Base-by-base conservation (phyloP, 768 basidiomycete genomes). In the Calocybe cyanea region DNA sequence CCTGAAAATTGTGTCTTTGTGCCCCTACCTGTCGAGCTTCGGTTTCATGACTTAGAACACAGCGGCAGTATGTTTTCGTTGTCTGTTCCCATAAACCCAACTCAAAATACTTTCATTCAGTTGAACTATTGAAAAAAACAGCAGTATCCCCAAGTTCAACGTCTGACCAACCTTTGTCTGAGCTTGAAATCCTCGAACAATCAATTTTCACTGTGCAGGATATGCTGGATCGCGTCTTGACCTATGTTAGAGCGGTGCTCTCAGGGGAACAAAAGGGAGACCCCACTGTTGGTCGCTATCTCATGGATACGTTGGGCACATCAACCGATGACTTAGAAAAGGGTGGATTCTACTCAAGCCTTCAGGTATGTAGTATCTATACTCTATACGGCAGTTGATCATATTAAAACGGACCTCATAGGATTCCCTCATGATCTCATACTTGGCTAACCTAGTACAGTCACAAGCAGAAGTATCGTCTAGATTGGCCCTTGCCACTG, bases 1-100 rank as follows among this genome's bases (percentile, higher is more conserved):
- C 81, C 91, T 35, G 94, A 97, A 70, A 95, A 96, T 67, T 91
- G 89, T 56, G 89, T 94, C 23, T 98, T 98, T 66, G 75, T 89
- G 21, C 94, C 95, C 28, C 81, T 98, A 41, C 87, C 90, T n/a
- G 85, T 89, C 49, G 81, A 87, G 50, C 73, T 98, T 46, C 80
- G 80, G 55, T 89, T 89, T 66, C 81, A 85, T 54, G 82, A 88
- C 36, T 76, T 84, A 25, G 94, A 98, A 62, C 81, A 85, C 49
- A 85, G 87, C 50, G 90, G 91, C 35, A 71, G 93, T 94, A 64
- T 64, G 90, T 78, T 41, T 46, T 21, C 8, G 3, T 23, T 13
- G 28, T 32, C 44, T 24, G 41, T 31, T 18, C 14, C 28, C n/a
- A 20, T 15, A 13, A 28, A 40, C 25, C 38, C 43, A 35, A 15